These are phyloP conservation scores for Myochromella boudieri DNA, from an alignment of 768 basidiomycete genomes.

Conservation along the genomic window DNA sequence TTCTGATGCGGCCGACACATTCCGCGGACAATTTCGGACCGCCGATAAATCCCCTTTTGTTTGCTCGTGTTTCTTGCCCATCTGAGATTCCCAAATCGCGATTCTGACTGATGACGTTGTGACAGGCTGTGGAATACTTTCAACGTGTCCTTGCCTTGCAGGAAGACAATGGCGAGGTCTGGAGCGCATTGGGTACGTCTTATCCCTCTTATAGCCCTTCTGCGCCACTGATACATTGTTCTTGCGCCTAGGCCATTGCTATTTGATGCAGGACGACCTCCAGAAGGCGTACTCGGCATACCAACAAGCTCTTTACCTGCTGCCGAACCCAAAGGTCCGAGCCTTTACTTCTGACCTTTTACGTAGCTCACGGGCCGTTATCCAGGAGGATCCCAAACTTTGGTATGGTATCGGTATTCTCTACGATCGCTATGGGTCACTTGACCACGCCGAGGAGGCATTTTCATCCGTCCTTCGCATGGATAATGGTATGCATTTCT, in stretches of 20 bases:
- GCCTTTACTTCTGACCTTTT: constrained; percentile 12
- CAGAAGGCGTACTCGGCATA: constrained; percentile 99
- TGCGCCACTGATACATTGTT: constrained; percentile 17
- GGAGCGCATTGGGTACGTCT: constrained; percentile 86
- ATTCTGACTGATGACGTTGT: constrained; percentile 37
- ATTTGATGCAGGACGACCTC: constrained; percentile 98
- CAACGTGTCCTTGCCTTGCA: constrained; percentile 87
- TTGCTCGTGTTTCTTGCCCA: constrained; percentile 26
- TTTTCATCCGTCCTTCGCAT: constrained; percentile 94
- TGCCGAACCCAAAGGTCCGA: constrained; percentile 90
- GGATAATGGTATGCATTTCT: constrained; percentile 81
- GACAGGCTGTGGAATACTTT: constrained; percentile 94
- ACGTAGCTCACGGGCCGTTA: constrained; percentile 10
- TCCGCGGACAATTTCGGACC: constrained; percentile 37
- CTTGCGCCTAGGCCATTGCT: constrained; percentile 76
- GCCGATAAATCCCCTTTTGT: constrained; percentile 24
- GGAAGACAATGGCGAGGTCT: constrained; percentile 97
- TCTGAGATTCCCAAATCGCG: constrained; percentile 27
- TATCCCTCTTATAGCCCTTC: constrained; percentile 14
- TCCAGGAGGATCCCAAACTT: constrained; percentile 90
- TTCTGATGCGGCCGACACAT: constrained; percentile 22
- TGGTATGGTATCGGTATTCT: constrained; percentile 99
- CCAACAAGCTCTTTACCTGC: constrained; percentile 94
- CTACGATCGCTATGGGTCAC: constrained; percentile 96
- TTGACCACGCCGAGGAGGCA: constrained; percentile 99